Base-by-base conservation (phyloP, 352 stramenopile species). In the Thraustochytrium striatum region DNA sequence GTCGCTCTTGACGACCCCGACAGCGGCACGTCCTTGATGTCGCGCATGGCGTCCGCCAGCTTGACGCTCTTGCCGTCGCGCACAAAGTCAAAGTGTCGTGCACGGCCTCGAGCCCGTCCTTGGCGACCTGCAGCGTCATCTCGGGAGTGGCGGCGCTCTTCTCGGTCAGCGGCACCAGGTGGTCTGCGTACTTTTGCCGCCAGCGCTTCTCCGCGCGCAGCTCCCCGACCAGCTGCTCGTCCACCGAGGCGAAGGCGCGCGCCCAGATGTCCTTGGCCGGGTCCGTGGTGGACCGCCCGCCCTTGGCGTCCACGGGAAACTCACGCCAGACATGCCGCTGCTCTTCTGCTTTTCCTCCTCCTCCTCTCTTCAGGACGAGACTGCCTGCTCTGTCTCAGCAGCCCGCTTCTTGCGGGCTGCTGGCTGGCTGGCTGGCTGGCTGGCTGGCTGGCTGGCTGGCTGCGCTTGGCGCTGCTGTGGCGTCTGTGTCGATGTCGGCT, bases 141-240 rank as follows among this genome's bases (percentile, higher is more conserved):
- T 81, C 72, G 21, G 72, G 72, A 1, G 72, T 39, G 19, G 16
- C 36, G 9, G 30, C 38, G 43, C 59, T 81, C 11, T 32, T n/a
- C 0, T 52, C 38, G 21, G 61, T 69, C 25, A 82, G n/a, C 13
- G 7, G n/a, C 13, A 65, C 28, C 16, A 82, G 47, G 57, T 78
- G 47, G 33, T 9, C 43, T 16, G 13, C 33, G 32, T 84, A 84
- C 25, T 82, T 62, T 32, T 78, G 36, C 21, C 80, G 70, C 80
- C 80, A 84, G 44, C 80, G 38, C 70, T 80, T 65, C 73, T 84
- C 80, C 1, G 32, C 58, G 19, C 36, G 30, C 16, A 84, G 50
- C 32, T 39, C 57, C 0, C 19, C 13, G 32, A 32, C 57, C 8
- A 2, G 5, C 35, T 55, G 21, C 7, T 52, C 35, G 33, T 65